These are phyloP conservation scores for Basidioascus undulatus DNA, from an alignment of 768 basidiomycete genomes.

Conservation along the genomic window DNA sequence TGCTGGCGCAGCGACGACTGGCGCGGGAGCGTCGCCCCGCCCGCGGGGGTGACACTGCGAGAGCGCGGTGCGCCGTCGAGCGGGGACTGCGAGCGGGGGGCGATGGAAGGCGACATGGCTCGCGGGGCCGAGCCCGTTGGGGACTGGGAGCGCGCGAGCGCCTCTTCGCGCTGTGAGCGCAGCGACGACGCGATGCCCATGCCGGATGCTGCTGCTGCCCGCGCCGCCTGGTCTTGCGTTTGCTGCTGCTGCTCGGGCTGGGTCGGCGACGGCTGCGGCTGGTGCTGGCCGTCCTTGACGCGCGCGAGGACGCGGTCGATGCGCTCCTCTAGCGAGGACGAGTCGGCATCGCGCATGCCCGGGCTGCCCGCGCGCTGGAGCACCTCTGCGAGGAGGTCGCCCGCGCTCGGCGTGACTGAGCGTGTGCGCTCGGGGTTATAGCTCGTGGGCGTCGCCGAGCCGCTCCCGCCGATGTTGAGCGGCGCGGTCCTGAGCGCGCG, in stretches of 20 bases:
- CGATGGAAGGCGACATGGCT: constrained; percentile 7
- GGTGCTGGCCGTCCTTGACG: constrained; percentile 15
- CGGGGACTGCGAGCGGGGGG: no score
- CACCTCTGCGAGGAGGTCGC: constrained; percentile 18
- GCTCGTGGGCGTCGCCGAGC: neutral
- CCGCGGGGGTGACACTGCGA: no score
- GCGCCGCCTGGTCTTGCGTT: constrained; percentile 1
- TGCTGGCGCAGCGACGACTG: no score
- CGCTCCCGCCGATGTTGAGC: constrained; percentile 4
- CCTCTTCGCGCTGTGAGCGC: neutral
- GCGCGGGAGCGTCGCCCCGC: no score
- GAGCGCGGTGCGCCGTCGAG: no score
- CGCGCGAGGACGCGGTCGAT: constrained; percentile 20
- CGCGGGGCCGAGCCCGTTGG: constrained; percentile 1
- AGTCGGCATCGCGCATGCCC: constrained; percentile 4
- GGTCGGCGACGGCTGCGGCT: neutral
- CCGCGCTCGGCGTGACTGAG: neutral
- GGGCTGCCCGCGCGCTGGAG: constrained; percentile 9
- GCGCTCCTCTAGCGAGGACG: constrained; percentile 16
- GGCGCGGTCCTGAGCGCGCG: constrained; percentile 3
- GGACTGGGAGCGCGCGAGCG: constrained; percentile 1
- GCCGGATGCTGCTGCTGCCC: constrained; percentile 11
- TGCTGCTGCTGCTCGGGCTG: constrained; percentile 2
- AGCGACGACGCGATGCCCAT: constrained; percentile 13
- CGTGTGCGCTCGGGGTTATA: neutral